Percentiles rank a stretch among this genome's conserved stretches.
Evolutionary conservation across 768 basidiomycete species (phyloP).

Genomic region (Saitozyma podzolica): DNA sequence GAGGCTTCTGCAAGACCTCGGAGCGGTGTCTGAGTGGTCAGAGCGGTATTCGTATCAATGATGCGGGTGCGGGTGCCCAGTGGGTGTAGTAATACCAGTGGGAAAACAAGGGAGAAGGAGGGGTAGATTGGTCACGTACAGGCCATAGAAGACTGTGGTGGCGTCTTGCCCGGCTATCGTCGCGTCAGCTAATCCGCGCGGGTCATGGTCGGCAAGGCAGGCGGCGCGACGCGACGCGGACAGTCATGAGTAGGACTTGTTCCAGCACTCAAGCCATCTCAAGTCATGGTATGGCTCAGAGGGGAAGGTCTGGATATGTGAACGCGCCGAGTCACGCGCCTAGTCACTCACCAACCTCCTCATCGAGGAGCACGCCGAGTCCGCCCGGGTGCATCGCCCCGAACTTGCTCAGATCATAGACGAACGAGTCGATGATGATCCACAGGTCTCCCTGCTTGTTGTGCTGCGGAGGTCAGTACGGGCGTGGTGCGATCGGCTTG

Average conservation of each 20-base stretch:
- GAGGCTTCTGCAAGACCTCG: conserved; percentile 74
- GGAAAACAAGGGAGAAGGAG: neutral
- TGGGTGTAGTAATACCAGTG: neutral
- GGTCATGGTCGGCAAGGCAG: too few relatives aligned
- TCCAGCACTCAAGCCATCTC: too few relatives aligned
- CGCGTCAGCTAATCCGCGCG: too few relatives aligned
- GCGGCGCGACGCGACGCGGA: conserved; percentile 42
- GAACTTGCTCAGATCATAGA: conserved; percentile 80
- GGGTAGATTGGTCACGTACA: conserved; percentile 50
- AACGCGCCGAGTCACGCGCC: too few relatives aligned
- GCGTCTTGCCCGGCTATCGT: conserved; percentile 72
- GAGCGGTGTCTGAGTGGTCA: conserved; percentile 62
- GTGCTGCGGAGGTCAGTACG: conserved; percentile 58
- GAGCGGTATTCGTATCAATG: neutral
- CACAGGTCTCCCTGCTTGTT: conserved; percentile 80
- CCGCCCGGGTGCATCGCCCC: conserved; percentile 79
- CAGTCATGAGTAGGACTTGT: neutral
- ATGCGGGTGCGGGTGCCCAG: neutral
- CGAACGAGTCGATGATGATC: conserved; percentile 80
- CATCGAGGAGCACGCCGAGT: conserved; percentile 69
- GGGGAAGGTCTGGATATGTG: neutral
- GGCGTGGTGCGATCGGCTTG: neutral
- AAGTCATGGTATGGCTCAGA: neutral
- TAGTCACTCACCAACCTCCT: conserved; percentile 65
- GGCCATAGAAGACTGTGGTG: conserved; percentile 81